Evolutionary conservation across 1,284 basidiomycete species (phyloP).

Genomic region (Cutaneotrichosporon curvatum): DNA sequence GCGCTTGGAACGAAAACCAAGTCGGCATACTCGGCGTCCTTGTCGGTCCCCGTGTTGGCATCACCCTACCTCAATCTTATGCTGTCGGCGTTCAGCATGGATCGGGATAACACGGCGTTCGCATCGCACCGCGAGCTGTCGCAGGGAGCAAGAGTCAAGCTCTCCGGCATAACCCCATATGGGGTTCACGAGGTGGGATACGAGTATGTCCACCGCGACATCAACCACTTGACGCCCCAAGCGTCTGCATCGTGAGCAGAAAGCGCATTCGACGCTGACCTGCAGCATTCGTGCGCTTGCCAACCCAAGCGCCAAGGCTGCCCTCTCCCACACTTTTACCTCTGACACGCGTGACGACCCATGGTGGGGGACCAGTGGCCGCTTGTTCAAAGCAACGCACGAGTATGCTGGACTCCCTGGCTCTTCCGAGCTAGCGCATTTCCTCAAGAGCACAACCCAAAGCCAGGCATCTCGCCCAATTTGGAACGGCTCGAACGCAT

Average conservation of each 20-base stretch:
- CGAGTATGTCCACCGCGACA: constrained; percentile 68
- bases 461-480: constrained; percentile 60
- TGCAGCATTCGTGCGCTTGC: constrained; percentile 73
- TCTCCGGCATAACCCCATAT: constrained; percentile 46
- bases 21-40: constrained; percentile 57
- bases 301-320: constrained; percentile 72
- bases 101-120: constrained; percentile 49
- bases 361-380: constrained; percentile 59
- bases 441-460: constrained; percentile 64
- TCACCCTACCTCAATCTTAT: constrained; percentile 42
- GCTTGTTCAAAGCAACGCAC: constrained; percentile 58
- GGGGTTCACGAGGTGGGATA: constrained; percentile 70
- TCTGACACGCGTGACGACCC: constrained; percentile 73
- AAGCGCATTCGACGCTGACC: constrained; percentile 4
- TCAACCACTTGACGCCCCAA: constrained; percentile 60
- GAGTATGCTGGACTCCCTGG: constrained; percentile 72
- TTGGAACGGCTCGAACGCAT: constrained; percentile 39
- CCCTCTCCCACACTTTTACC: constrained; percentile 69
- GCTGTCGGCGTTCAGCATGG: constrained; percentile 44
- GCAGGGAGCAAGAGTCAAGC: constrained; percentile 43
- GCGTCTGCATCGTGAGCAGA: constrained; percentile 67
- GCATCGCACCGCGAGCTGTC: constrained; percentile 47
- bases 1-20: constrained; percentile 83
- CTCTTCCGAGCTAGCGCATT: constrained; percentile 56
- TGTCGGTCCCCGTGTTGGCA: constrained; percentile 40